These are phyloP conservation scores for Solanum arcanum DNA, from an alignment of 257 asterid genomes.

Conservation along the genomic window DNA sequence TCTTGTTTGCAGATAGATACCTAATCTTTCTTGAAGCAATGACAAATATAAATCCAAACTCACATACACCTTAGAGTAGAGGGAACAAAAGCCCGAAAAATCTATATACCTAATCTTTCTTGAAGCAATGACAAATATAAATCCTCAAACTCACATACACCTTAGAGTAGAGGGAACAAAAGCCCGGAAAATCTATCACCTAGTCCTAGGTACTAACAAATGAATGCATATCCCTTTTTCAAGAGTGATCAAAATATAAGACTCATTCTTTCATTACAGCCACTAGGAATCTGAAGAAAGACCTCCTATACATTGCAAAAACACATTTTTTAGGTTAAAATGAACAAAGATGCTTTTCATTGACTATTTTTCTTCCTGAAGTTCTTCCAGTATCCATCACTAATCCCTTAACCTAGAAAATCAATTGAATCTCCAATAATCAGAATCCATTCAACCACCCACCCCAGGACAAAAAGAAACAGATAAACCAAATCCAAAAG, in stretches of 20 bases:
- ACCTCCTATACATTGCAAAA: background rate
- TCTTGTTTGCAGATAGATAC: background rate
- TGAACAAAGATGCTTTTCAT: background rate
- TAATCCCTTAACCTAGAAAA: background rate
- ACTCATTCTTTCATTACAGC: background rate
- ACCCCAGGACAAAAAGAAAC: background rate
- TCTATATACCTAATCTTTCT: background rate
- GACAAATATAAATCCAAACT: background rate
- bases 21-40: background rate
- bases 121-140: background rate
- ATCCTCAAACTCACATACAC: background rate
- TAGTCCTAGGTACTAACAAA: background rate
- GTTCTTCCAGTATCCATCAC: background rate
- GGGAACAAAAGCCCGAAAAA: background rate
- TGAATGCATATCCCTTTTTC: background rate
- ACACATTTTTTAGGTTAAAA: background rate
- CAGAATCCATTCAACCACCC: background rate
- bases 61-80: background rate
- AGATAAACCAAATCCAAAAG: background rate
- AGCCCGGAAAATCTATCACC: background rate
- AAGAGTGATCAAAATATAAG: background rate
- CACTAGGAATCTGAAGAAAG: background rate
- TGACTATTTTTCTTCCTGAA: background rate
- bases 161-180: background rate
- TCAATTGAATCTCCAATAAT: background rate